These are phyloP conservation scores for Fusarium paranaense DNA, from an alignment of 2,329 filamentous ascomycete genomes.

Conservation along the genomic window DNA sequence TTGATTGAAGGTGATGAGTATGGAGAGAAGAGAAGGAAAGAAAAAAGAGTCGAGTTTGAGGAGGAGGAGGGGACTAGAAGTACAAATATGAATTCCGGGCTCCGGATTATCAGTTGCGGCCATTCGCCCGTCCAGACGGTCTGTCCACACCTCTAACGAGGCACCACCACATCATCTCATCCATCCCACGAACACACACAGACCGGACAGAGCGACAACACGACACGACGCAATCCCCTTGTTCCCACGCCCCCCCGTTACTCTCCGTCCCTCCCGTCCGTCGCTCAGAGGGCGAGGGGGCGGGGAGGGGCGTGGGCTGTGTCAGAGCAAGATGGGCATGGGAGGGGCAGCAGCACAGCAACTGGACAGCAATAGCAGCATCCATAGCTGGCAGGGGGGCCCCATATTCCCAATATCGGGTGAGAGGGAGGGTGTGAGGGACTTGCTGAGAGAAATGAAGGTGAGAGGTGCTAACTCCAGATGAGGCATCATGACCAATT, in stretches of 20 bases:
- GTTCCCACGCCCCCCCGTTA: background rate
- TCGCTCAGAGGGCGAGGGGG: background rate
- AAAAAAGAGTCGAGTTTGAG: slow-evolving; percentile 12
- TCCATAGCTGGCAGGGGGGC: slow-evolving; percentile 6
- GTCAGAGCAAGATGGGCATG: background rate
- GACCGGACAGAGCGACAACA: background rate
- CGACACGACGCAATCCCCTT: background rate
- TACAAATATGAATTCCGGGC: slow-evolving; percentile 38
- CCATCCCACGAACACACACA: background rate
- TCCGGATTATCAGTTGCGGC: slow-evolving; percentile 35
- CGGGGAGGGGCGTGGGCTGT: background rate
- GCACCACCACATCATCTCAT: slow-evolving; percentile 31
- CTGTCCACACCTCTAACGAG: background rate
- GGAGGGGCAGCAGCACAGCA: background rate
- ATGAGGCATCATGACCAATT: slow-evolving; percentile 16
- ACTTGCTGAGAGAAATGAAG: background rate
- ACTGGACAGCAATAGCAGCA: background rate
- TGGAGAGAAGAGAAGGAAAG: slow-evolving; percentile 29
- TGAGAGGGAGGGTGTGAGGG: slow-evolving; percentile 31
- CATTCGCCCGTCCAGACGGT: slow-evolving; percentile 3
- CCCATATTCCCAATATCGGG: slow-evolving; percentile 23
- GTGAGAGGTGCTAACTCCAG: background rate
- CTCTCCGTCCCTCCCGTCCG: slow-evolving; percentile 14
- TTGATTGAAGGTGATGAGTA: slow-evolving; percentile 33
- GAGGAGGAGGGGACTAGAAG: slow-evolving; percentile 36